phyloP scores from a whole-genome alignment of 2,329 filamentous ascomycete genomes.

The Pezicula neosporulosa region DNA sequence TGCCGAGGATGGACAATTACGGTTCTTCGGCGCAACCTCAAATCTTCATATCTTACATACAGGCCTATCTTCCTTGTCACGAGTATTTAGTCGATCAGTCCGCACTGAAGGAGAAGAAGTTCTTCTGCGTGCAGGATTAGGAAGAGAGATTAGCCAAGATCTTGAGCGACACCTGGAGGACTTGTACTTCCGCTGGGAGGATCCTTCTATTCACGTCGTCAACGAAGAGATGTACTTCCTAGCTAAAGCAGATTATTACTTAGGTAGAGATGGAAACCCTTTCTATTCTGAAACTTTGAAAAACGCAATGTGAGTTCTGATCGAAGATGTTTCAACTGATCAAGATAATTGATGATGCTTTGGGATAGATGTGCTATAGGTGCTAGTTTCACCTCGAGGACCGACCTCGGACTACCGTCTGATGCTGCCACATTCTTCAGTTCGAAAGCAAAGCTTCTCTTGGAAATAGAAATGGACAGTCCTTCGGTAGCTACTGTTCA shows the following conservation, averaged over 20 bases:
- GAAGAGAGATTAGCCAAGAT: conserved; percentile 1
- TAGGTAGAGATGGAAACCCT: conserved; percentile 2
- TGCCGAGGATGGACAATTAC: conserved; percentile 7
- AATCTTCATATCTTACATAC: conserved; percentile 8
- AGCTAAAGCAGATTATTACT: conserved; percentile 1
- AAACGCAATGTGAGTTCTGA: conserved; percentile 5
- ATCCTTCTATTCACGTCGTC: conserved; percentile 8
- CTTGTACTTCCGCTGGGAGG: conserved; percentile 8
- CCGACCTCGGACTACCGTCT: conserved; percentile 31
- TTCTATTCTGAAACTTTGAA: conserved; percentile 8
- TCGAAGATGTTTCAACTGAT: background rate
- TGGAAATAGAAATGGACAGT: conserved; percentile 44
- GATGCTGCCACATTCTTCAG: conserved; percentile 36
- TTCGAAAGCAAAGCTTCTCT: conserved; percentile 38
- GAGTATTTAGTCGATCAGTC: conserved; percentile 1
- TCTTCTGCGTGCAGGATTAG: conserved; percentile 3
- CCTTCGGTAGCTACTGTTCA: conserved; percentile 45
- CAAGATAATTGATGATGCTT: background rate
- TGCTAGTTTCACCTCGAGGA: conserved; percentile 31
- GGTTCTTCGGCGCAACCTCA: conserved; percentile 7
- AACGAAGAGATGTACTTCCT: conserved; percentile 8
- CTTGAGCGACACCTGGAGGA: conserved; percentile 6
- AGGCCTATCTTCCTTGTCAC: conserved; percentile 4
- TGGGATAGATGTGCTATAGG: conserved; percentile 26
- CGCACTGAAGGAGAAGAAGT: conserved; percentile 5